Evolutionary conservation across 2,329 filamentous ascomycete species (phyloP), one percentile per base, ranked within the genome.

Genomic region (Scedosporium minutisporum): DNA sequence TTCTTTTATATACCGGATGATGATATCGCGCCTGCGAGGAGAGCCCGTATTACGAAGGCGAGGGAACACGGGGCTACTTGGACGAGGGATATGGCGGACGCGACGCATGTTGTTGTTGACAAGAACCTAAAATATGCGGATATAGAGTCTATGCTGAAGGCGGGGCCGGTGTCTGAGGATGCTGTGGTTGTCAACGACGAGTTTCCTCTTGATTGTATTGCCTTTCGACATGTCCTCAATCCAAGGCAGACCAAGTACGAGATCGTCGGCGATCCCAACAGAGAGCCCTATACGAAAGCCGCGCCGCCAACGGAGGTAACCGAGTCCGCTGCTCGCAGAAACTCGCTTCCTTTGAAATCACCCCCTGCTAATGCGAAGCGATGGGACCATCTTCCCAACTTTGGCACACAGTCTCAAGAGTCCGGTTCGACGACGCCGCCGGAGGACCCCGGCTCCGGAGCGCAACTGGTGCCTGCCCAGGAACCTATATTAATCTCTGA

Each of bases 1-100:
- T 88, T 91, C 66, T 90, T 85, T 74, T 96, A 95, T 71, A 84
- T 96, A 5, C 93, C 92, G 0, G 89, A 95, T 66, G 85, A 91
- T 66, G 88, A 93, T 65, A 81, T 89, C 57, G 84, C 87, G 38
- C 82, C 83, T 10, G 78, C 83, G 6, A 83, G 93, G 46, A 84
- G 83, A 62, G 74, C 87, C 63, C 86, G 90, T 3, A 96, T 97
- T 61, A 82, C 82, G 33, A 92, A 88, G 71, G 87, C 89, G 0
- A 81, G 85, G 60, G 86, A 91, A 68, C 87, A 87, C 71, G 93
- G 93, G 53, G 93, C 88, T 1, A 76, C 72, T 1, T 95, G 92
- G 87, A 82, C 85, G 29, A 81, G 80, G 60, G 74, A 79, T 0
- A 83, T 87, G 70, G 72, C 67, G 0, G 74, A 74, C 23, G 83